These are phyloP conservation scores for Boletus rubescentipes DNA, from an alignment of 768 basidiomycete species.

Conservation along the genomic window DNA sequence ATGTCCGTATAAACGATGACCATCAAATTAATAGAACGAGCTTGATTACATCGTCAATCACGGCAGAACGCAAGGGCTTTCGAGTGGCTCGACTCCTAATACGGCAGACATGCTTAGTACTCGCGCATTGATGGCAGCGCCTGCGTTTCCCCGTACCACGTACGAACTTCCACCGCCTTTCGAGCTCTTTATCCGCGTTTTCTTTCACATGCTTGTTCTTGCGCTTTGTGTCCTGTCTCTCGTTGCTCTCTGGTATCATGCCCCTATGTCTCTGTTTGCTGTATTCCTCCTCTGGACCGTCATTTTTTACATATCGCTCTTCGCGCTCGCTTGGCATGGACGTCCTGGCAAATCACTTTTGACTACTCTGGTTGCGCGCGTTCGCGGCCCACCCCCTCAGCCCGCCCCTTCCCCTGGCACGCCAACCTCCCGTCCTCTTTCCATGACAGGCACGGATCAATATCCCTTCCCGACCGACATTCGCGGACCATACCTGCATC, in stretches of 20 bases:
- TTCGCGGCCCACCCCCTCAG: constrained; percentile 37
- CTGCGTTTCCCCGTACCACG: constrained; percentile 22
- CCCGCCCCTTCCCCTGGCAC: constrained; percentile 35
- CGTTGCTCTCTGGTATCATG: constrained; percentile 56
- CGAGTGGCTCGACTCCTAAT: constrained; percentile 47
- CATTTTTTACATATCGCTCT: constrained; percentile 54
- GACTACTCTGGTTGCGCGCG: constrained; percentile 44
- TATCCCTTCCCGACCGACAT: constrained; percentile 45
- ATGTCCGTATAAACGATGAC: constrained; percentile 3
- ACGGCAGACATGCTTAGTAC: constrained; percentile 51
- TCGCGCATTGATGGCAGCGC: constrained; percentile 34
- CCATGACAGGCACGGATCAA: constrained; percentile 40
- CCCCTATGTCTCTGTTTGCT: constrained; percentile 54
- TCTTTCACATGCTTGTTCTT: constrained; percentile 59
- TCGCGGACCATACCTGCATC: constrained; percentile 66
- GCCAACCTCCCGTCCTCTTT: constrained; percentile 40
- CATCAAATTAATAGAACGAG: constrained; percentile 53
- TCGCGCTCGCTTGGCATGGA: constrained; percentile 57
- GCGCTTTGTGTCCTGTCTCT: constrained; percentile 59
- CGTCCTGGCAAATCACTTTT: constrained; percentile 58
- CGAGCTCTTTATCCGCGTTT: constrained; percentile 44
- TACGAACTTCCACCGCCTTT: constrained; percentile 37
- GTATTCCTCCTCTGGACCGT: constrained; percentile 64
- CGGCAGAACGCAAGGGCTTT: constrained; percentile 39
- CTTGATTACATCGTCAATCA: constrained; percentile 68